Evolutionary conservation across 2,329 filamentous ascomycete species (phyloP), one percentile per base, ranked within the genome.

Genomic region (Fusarium heterosporum): DNA sequence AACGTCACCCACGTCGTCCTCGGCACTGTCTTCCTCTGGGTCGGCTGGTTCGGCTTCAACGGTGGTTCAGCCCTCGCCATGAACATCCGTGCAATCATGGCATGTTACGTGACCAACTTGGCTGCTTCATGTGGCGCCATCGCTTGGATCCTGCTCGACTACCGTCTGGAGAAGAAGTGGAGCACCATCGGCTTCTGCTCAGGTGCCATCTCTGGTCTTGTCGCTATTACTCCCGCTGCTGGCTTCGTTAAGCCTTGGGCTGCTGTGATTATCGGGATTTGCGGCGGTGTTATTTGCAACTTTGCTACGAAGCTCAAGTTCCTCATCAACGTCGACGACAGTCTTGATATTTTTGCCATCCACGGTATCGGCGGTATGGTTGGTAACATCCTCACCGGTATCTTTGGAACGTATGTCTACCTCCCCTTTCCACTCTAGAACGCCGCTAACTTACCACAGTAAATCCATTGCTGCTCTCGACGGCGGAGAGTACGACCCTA

Each of bases 41-140:
- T 97, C 43, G 93, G 94, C 59, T 97, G 93, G 94, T 96, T 97
- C 76, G 94, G 94, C 47, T 97, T 97, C 87, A 97, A 97, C 79
- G 93, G 92, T 53, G 94, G 94, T 64, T 87, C 90, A 5, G 94
- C 93, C 3, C 84, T 96, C 41, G 85, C 87, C 60, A 91, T 93
- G 67, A 97, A 96, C 81, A 82, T 97, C 71, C 92, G 94, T 61
- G 92, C 94, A 53, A 84, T 97, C 77, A 95, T 97, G 91, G 93
- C 94, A 53, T 91, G 91, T 72, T 87, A 96, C 48, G 92, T 95
- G 65, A 97, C 94, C 60, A 95, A 97, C 79, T 83, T 97, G 22
- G 90, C 94, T 43, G 94, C 94, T 19, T 92, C 89, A 36, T 87
- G 92, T 26, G 93, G 90, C 55, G 93, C 90, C 60, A 86, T 97